Base-by-base conservation (phyloP, 106 monocot species). In the Phalaenopsis aphrodite region DNA sequence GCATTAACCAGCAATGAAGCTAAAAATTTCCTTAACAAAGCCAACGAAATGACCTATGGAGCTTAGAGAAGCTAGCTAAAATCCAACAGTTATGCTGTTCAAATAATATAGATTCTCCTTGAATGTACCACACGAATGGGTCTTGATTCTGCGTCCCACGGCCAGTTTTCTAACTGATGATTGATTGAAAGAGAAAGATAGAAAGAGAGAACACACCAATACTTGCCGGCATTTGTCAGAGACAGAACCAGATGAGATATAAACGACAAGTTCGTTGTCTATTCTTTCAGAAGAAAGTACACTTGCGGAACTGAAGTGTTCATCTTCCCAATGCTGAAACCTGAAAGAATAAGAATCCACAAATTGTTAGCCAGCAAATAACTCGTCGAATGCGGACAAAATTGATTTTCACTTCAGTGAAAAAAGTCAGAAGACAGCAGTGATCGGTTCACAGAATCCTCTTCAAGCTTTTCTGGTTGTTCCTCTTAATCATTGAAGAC, bases 341-440 rank as follows among this genome's bases (percentile, higher is more conserved):
- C 64, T 21, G 64, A 23, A 71, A 71, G 71, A 71, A 71, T 71
- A 71, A 71, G 71, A 71, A 71, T 71, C 71, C 41, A 71, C 39
- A 71, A 38, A 39, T 71, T 71, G 71, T 39, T 71, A 39, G 41
- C 2, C 24, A 71, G 71, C 39, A 71, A 38, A 71, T 2, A 30
- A 38, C 71, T 71, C 71, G 14, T 9, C 41, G 15, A 71, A 71
- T 71, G 11, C 41, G 71, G 71, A 71, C 71, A 71, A 71, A 71
- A 41, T 38, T 14, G 30, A 41, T 71, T 71, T 71, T 71, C 71
- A 71, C 23, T 21, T 8, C 21, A 30, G 39, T 9, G 39, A n/a
- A 16, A 39, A 71, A 14, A 41, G 39, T 71, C 39, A 71, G 41
- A 71, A 71, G 71, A 71, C 71, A 30, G 6, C 39, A 14, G 38